Base-by-base conservation (phyloP, 306 rosid species). In the Acmispon strigosus region DNA sequence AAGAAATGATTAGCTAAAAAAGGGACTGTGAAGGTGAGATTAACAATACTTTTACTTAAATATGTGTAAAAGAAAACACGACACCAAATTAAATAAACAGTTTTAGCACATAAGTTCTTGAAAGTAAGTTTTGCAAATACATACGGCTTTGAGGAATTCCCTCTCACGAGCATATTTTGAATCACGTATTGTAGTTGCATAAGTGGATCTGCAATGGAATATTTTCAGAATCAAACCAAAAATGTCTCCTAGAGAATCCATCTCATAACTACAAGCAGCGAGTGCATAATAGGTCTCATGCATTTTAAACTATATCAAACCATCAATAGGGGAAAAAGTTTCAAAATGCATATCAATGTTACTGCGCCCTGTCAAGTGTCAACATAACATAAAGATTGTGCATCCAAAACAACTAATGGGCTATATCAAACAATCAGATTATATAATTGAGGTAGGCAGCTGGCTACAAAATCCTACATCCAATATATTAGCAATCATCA, bases 121-220 rank as follows among this genome's bases (percentile, higher is more conserved):
- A 48, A 37, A 69, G 55, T 61, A 27, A 56, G 27, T 55, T 56
- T 27, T 18, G 12, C 47, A 43, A 76, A 66, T 59, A 82, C 98
- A 48, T 88, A 93, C 97, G 24, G 88, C 97, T 88, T 81, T 84
- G 66, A 93, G 97, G 82, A 93, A 93, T 79, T 93, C 98, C 80
- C 92, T 87, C 81, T 93, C 97, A 17, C 97, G 92, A 58, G 75
- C 67, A 70, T 90, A 93, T 80, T 77, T 90, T 43, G 96, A 90
- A 78, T 93, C 98, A 44, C 98, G 97, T 27, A 84, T 81, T 4
- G 97, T 90, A 37, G 98, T 93, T 5, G 92, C 98, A 93, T 90
- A 93, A 5, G 98, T 93, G 52, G 98, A 90, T 76, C 98, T 93
- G 87, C 32, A 64, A 76, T 18, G 18, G 44, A 29, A 57, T 51